Evolutionary conservation across 75 land plant genomes (phyloP).

Genomic region (Pinus albicaulis): DNA sequence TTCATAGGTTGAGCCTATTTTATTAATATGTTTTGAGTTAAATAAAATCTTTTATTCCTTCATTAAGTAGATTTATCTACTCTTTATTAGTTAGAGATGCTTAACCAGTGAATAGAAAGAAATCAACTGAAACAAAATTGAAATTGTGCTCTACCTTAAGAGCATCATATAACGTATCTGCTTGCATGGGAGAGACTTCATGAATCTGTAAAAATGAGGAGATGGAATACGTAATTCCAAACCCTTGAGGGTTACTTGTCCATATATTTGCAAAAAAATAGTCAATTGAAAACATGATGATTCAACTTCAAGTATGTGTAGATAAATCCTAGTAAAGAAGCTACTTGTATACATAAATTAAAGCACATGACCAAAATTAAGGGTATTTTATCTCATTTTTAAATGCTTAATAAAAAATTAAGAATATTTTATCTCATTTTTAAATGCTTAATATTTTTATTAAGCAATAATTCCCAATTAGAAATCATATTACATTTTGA

Average conservation of each 20-base stretch:
- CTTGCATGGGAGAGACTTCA: neutral
- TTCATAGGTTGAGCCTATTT: neutral
- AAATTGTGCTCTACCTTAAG: conserved; percentile 1
- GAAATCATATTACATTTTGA: too few species aligned
- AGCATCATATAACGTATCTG: neutral
- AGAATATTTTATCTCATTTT: neutral
- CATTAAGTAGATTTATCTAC: neutral
- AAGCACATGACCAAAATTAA: neutral
- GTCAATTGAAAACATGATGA: neutral
- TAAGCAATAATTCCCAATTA: too few species aligned
- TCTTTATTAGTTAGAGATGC: too few species aligned
- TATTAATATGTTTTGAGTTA: neutral
- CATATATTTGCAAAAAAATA: neutral
- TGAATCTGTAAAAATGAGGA: neutral
- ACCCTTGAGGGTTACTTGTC: neutral
- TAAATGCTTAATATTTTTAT: neutral
- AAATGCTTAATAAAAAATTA: too few species aligned
- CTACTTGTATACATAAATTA: neutral
- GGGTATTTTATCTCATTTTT: neutral
- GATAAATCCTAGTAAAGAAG: neutral
- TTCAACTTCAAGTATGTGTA: neutral
- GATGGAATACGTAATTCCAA: neutral
- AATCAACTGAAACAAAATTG: neutral
- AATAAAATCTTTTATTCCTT: neutral
- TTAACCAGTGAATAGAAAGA: neutral